Evolutionary conservation across 768 basidiomycete genomes (phyloP), one percentile per base, ranked within the genome.

Genomic region (Tricholoma furcatifolium): DNA sequence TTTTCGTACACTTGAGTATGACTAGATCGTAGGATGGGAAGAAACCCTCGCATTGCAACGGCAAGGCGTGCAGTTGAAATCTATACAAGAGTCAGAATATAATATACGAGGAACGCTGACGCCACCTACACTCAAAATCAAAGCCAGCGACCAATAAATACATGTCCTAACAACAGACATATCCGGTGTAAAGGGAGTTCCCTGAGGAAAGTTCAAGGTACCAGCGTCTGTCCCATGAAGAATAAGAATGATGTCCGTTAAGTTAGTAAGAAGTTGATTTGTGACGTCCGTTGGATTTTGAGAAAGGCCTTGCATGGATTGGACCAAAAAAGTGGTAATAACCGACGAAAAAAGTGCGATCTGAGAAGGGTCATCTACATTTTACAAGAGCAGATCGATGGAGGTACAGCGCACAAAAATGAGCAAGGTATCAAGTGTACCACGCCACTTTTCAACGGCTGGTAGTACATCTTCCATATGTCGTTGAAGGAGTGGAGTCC

Each of bases 281-380:
- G 60, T 61, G n/a, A n/a, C n/a, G n/a, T n/a, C n/a, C 4, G 43
- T 49, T 14, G 44, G 27, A n/a, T 59, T 49, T 21, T 49, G 47
- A n/a, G 48, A 12, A 6, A 61, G 40, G 6, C 41, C 20, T 21
- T 50, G 21, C 23, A 55, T 41, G 2, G 60, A 59, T 12, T 61
- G 52, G 1, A 53, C 55, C 1, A 61, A 38, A 41, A 61, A 61
- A 0, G 60, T 38, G 6, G 60, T 59, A 0, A 61, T 50, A n/a
- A 61, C 54, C 9, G 60, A 51, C 10, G 60, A 59, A 45, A 61
- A 61, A 12, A 61, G 47, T 7, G 51, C 60, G 30, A 61, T 45
- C 60, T 61, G 11, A 41, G 43, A 15, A 40, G n/a, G n/a, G n/a
- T n/a, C n/a, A n/a, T n/a, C n/a, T n/a, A n/a, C n/a, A n/a, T n/a